Conservation (phyloP, 2,329 filamentous ascomycete species). For the Clonostachys sp. region DNA sequence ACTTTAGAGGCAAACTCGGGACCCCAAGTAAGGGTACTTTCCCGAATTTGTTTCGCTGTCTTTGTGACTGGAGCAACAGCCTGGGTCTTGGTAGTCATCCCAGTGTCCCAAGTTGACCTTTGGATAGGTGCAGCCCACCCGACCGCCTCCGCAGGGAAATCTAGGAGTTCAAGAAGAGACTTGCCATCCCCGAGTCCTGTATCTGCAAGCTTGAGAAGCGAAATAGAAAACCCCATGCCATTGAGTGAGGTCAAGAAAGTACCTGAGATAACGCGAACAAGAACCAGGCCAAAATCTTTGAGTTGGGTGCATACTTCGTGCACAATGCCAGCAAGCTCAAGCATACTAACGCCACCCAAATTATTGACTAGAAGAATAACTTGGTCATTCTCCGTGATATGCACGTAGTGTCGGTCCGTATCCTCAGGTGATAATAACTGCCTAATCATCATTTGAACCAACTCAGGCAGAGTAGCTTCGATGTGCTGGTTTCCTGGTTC, state of each 20-base stretch:
- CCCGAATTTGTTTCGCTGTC: no score
- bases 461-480: background rate
- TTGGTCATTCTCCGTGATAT: constrained; percentile 4
- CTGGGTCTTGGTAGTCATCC: background rate
- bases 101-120: constrained; percentile 6
- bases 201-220: background rate
- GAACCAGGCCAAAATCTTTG: background rate
- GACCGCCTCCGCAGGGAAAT: background rate
- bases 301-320: background rate
- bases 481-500: background rate
- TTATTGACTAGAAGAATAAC: background rate
- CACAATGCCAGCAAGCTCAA: background rate
- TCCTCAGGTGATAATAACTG: background rate
- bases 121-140: background rate
- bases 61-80: background rate
- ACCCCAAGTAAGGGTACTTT: no score
- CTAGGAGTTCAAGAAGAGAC: constrained; percentile 49
- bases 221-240: background rate
- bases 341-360: background rate
- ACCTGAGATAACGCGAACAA: background rate
- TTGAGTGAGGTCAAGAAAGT: background rate
- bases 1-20: background rate
- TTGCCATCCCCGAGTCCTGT: constrained; percentile 15
- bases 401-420: background rate
- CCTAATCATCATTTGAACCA: background rate